A percentile compares a stretch with the other conserved stretches of the same genome.
Conservation (phyloP, 2,329 filamentous ascomycete genomes). For the Trichophyton benhamiae region DNA sequence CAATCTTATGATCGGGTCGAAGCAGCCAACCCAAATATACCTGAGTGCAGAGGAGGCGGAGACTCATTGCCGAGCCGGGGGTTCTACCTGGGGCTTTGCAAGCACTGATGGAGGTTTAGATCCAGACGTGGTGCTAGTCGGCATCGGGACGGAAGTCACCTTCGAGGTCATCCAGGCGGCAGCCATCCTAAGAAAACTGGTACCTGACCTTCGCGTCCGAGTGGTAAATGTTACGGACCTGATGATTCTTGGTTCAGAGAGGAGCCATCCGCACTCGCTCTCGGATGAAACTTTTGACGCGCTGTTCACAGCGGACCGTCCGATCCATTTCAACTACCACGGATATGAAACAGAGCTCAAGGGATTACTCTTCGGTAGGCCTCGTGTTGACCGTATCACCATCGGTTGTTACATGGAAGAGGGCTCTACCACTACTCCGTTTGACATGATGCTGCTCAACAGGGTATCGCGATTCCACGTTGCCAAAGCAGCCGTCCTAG, state of each 20-base stretch:
- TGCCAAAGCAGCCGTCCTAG: slow-evolving; percentile 42
- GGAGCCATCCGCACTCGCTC: slow-evolving; percentile 48
- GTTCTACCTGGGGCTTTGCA: slow-evolving; percentile 50
- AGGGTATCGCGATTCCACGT: slow-evolving; percentile 49
- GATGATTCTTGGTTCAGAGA: slow-evolving; percentile 48
- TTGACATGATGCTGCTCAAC: slow-evolving; percentile 58
- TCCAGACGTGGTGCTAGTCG: slow-evolving; percentile 52
- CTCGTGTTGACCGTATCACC: slow-evolving; percentile 39
- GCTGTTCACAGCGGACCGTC: slow-evolving; percentile 45
- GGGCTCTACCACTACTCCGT: slow-evolving; percentile 54
- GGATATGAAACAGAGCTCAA: slow-evolving; percentile 51
- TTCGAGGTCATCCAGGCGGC: slow-evolving; percentile 54
- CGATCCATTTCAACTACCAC: slow-evolving; percentile 56
- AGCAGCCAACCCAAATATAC: slow-evolving; percentile 52
- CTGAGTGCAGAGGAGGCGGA: slow-evolving; percentile 49
- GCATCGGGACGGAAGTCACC: slow-evolving; percentile 53
- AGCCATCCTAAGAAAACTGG: slow-evolving; percentile 39
- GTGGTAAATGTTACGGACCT: slow-evolving; percentile 56
- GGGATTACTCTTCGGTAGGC: slow-evolving; percentile 49
- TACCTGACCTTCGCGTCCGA: slow-evolving; percentile 45
- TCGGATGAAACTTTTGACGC: slow-evolving; percentile 40
- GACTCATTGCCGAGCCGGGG: slow-evolving; percentile 47
- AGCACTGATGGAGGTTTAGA: slow-evolving; percentile 44
- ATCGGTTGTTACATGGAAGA: slow-evolving; percentile 53
- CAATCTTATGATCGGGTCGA: slow-evolving; percentile 56